phyloP scores from a whole-genome alignment of 169 alveolate species.

The Cryptosporidium ryanae region DNA sequence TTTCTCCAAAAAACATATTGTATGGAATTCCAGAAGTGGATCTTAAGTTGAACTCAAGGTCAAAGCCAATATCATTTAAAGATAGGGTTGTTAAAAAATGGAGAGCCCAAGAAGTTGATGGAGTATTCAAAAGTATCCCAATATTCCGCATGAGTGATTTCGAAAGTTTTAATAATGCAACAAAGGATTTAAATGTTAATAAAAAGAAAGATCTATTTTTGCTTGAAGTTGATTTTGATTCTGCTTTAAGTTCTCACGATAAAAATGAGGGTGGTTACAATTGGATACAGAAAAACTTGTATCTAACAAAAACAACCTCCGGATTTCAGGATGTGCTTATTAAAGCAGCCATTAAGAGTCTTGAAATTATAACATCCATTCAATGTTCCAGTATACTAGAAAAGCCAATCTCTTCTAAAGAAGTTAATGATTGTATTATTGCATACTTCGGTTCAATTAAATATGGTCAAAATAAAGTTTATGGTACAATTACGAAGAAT shows the following conservation, averaged over 20 bases:
- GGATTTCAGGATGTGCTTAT: slow-evolving; percentile 68
- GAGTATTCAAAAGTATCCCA: slow-evolving; percentile 41
- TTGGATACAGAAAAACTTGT: slow-evolving; percentile 52
- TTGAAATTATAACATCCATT: slow-evolving; percentile 23
- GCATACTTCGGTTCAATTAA: slow-evolving; percentile 41
- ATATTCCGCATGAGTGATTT: slow-evolving; percentile 7
- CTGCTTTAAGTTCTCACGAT: slow-evolving; percentile 42
- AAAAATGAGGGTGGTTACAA: slow-evolving; percentile 49
- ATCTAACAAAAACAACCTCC: slow-evolving; percentile 44
- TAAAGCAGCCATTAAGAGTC: slow-evolving; percentile 45
- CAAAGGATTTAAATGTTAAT: background rate
- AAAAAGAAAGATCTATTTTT: slow-evolving; percentile 27
- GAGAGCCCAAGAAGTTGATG: slow-evolving; percentile 40
- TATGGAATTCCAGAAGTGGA: slow-evolving; percentile 16
- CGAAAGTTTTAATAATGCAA: background rate
- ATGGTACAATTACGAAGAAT: slow-evolving; percentile 22
- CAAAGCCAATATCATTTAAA: slow-evolving; percentile 26
- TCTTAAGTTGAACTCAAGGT: slow-evolving; percentile 25
- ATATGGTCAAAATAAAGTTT: slow-evolving; percentile 45
- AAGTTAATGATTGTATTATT: slow-evolving; percentile 47
- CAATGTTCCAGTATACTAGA: slow-evolving; percentile 44
- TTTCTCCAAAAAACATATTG: slow-evolving; percentile 11
- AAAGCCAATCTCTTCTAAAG: slow-evolving; percentile 26
- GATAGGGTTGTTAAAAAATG: slow-evolving; percentile 59
- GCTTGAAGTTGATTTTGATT: slow-evolving; percentile 39